phyloP scores from a whole-genome alignment of 768 basidiomycete species.

The Flagelloscypha sp. region DNA sequence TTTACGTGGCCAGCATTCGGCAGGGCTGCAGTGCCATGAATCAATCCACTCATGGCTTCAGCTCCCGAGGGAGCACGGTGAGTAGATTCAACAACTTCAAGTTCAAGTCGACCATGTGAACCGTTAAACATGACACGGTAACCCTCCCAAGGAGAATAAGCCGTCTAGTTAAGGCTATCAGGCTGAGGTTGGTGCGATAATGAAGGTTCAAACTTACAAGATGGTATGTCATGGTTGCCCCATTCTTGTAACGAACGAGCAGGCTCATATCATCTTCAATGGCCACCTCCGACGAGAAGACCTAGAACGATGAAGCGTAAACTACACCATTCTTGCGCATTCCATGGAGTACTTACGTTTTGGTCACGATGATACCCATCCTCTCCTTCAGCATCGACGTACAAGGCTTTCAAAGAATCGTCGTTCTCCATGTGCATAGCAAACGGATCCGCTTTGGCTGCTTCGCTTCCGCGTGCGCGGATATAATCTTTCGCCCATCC shows the following conservation, averaged over 20 bases:
- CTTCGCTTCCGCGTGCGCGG: slow-evolving; percentile 31
- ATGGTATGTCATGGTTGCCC: slow-evolving; percentile 45
- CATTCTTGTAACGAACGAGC: slow-evolving; percentile 37
- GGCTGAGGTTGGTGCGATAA: not conserved
- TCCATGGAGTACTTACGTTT: slow-evolving; percentile 24
- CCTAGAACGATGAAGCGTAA: slow-evolving; percentile 18
- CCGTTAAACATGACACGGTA: slow-evolving; percentile 49
- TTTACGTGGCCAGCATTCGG: slow-evolving; percentile 35
- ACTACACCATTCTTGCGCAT: not conserved
- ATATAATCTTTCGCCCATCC: slow-evolving; percentile 41
- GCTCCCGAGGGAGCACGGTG: slow-evolving; percentile 23
- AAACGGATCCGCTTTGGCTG: slow-evolving; percentile 39
- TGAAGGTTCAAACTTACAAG: slow-evolving; percentile 22
- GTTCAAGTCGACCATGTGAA: slow-evolving; percentile 41
- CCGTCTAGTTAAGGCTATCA: slow-evolving; percentile 19
- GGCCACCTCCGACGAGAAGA: slow-evolving; percentile 31
- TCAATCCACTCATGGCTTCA: slow-evolving; percentile 23
- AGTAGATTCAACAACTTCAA: slow-evolving; percentile 40
- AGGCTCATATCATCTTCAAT: slow-evolving; percentile 49
- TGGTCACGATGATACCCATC: slow-evolving; percentile 45
- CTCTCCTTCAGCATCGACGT: slow-evolving; percentile 37
- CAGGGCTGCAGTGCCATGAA: slow-evolving; percentile 28
- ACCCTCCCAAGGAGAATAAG: slow-evolving; percentile 38
- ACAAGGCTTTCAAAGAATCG: slow-evolving; percentile 33
- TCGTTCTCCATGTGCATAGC: slow-evolving; percentile 39